Conservation (phyloP, 1,284 basidiomycete genomes). For the Fomes fomentarius region DNA sequence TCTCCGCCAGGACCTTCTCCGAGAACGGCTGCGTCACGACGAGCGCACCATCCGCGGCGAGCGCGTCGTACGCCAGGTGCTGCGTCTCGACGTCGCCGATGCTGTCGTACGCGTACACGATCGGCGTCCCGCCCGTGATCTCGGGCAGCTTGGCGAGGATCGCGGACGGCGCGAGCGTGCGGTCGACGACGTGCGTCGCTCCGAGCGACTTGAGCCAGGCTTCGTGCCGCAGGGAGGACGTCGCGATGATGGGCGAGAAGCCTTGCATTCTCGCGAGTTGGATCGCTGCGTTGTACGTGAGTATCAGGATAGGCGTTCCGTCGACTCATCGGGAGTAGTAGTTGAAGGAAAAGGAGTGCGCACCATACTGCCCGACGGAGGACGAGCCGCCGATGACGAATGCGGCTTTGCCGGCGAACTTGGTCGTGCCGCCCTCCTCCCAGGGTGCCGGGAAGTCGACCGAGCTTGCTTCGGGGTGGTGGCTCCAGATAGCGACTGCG, state of each 20-base stretch:
- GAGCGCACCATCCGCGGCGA: slow-evolving; percentile 31
- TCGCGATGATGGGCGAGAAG: slow-evolving; percentile 2
- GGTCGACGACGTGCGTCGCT: slow-evolving; percentile 50
- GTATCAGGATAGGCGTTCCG: too few species aligned
- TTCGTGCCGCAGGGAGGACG: neutral
- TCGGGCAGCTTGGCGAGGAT: slow-evolving; percentile 36
- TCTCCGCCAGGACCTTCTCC: slow-evolving; percentile 15
- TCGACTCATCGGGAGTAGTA: too few species aligned
- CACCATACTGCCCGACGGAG: neutral
- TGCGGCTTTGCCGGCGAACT: neutral
- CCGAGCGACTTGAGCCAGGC: slow-evolving; percentile 49
- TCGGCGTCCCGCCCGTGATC: slow-evolving; percentile 19
- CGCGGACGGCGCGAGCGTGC: slow-evolving; percentile 38
- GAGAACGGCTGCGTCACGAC: slow-evolving; percentile 17
- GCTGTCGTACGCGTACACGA: slow-evolving; percentile 45
- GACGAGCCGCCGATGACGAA: neutral
- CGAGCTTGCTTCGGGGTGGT: neutral
- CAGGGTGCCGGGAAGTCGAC: neutral
- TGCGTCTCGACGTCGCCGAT: slow-evolving; percentile 23
- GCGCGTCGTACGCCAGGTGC: slow-evolving; percentile 29
- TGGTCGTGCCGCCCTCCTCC: slow-evolving; percentile 1
- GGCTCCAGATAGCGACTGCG: neutral
- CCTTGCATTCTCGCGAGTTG: neutral
- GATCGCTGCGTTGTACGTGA: neutral
- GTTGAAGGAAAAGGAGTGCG: neutral